Conservation (phyloP, 164 flowering plant genomes). For the Vitis riparia region DNA sequence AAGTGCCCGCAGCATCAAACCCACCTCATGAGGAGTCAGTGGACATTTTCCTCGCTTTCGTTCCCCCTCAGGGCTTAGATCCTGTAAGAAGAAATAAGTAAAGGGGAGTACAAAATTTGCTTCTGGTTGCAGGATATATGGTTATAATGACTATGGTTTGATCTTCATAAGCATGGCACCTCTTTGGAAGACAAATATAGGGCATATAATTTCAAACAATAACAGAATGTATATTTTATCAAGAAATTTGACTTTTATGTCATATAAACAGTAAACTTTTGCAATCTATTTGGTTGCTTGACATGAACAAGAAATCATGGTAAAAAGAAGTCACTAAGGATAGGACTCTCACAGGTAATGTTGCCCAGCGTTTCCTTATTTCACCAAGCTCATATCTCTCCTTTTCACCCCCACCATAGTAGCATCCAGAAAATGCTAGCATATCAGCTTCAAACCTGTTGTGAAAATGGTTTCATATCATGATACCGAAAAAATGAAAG, state of each 20-base stretch:
- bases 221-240: background rate
- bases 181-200: background rate
- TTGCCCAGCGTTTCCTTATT: conserved; percentile 94
- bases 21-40: conserved; percentile 96
- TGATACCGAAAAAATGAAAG: background rate
- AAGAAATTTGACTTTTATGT: background rate
- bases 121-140: background rate
- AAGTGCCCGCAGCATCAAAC: conserved; percentile 89
- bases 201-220: background rate
- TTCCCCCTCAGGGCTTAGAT: conserved; percentile 76
- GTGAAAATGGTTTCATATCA: background rate
- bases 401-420: conserved; percentile 94
- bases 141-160: background rate
- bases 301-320: background rate
- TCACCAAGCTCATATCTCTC: conserved; percentile 78
- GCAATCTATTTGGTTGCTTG: background rate
- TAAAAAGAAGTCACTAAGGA: background rate
- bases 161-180: background rate
- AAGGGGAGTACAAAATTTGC: background rate
- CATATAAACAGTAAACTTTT: background rate
- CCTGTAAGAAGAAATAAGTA: conserved; percentile 37
- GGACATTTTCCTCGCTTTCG: conserved; percentile 88
- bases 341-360: conserved; percentile 77
- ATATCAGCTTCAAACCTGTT: conserved; percentile 97
- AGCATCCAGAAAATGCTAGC: conserved; percentile 98